These are phyloP conservation scores for Exophiala sp. DNA, from an alignment of 2,329 filamentous ascomycete species.

Conservation along the genomic window DNA sequence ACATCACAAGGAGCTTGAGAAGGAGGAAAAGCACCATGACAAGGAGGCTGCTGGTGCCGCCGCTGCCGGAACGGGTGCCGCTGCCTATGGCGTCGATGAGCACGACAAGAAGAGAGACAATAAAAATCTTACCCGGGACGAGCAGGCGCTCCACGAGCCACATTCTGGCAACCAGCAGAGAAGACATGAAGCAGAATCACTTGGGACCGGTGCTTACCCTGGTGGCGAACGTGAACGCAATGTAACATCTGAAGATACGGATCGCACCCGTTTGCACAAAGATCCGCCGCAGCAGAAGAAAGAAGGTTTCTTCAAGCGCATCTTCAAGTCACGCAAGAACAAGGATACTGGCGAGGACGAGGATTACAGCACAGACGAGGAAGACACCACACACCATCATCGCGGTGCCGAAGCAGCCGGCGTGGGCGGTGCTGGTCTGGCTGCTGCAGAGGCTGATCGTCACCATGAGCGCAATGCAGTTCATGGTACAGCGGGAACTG, in stretches of 20 bases:
- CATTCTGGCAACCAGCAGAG: neutral
- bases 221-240: neutral
- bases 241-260: constrained; percentile 11
- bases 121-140: neutral
- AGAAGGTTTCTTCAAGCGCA: constrained; percentile 25
- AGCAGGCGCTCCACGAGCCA: neutral
- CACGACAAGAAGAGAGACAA: constrained; percentile 10
- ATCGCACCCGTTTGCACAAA: constrained; percentile 22
- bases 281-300: constrained; percentile 24
- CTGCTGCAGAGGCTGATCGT: constrained; percentile 4
- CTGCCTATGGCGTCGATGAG: constrained; percentile 14
- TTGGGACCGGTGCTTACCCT: neutral
- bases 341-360: constrained; percentile 28
- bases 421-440: constrained; percentile 1
- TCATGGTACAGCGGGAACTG: constrained; percentile 2
- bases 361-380: constrained; percentile 26
- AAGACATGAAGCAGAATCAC: neutral
- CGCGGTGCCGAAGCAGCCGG: constrained; percentile 7
- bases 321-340: constrained; percentile 28
- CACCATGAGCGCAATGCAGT: neutral
- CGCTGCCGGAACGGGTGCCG: constrained; percentile 9
- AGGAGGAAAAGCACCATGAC: constrained; percentile 9
- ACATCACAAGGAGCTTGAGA: constrained; percentile 11
- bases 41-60: constrained; percentile 12
- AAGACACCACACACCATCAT: constrained; percentile 13